Conservation (phyloP, 805 yeast genomes). For the Pichia exigua region DNA sequence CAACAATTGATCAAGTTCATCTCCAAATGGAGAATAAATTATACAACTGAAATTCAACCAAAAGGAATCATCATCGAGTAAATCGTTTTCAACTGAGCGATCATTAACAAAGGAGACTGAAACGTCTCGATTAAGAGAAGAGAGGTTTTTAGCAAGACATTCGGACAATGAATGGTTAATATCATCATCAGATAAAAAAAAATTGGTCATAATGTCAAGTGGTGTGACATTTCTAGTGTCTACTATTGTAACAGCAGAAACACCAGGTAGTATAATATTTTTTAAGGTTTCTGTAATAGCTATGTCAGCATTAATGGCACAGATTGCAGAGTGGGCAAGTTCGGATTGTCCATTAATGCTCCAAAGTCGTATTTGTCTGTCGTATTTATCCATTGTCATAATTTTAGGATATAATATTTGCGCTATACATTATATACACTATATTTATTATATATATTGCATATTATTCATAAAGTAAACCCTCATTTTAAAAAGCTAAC, state of each 20-base stretch:
- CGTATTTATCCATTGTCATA: constrained; percentile 44
- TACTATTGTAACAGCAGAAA: constrained; percentile 54
- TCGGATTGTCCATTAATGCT: constrained; percentile 63
- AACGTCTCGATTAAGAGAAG: constrained; percentile 57
- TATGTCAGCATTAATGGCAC: constrained; percentile 50
- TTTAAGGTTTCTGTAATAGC: constrained; percentile 65
- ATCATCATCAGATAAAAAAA: constrained; percentile 45
- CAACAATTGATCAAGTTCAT: neutral
- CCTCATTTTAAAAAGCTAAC: too few species aligned
- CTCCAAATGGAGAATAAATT: constrained; percentile 28
- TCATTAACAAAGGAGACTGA: constrained; percentile 1
- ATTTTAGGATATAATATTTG: too few species aligned
- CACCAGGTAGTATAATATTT: constrained; percentile 68
- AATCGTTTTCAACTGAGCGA: neutral
- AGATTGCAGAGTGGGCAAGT: constrained; percentile 49
- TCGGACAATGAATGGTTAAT: constrained; percentile 34
- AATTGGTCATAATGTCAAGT: constrained; percentile 34
- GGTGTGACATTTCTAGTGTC: constrained; percentile 28
- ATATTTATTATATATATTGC: too few species aligned
- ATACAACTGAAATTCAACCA: constrained; percentile 48
- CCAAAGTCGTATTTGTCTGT: constrained; percentile 87
- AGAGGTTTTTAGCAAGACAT: constrained; percentile 34
- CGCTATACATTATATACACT: too few species aligned
- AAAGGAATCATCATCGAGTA: constrained; percentile 11
- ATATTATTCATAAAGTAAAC: too few species aligned